Conservation (phyloP, 2,329 filamentous ascomycete species). For the Neonectria hederae region DNA sequence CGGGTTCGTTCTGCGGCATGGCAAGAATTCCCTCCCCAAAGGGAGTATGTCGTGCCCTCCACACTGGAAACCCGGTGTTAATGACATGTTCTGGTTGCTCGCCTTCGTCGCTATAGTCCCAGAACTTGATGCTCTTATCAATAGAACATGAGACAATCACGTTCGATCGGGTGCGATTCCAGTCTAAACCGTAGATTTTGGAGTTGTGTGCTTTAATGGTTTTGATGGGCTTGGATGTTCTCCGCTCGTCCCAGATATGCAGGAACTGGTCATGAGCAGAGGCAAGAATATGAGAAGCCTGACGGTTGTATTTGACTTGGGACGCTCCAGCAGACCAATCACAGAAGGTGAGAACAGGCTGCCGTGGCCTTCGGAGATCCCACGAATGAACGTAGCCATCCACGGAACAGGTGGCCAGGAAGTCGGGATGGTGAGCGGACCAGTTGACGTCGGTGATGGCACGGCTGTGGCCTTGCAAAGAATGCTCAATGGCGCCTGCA, state of each 20-base stretch:
- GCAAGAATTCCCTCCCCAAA: slow-evolving; percentile 87
- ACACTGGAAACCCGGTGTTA: slow-evolving; percentile 84
- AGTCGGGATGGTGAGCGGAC: slow-evolving; percentile 89
- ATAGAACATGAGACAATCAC: slow-evolving; percentile 88
- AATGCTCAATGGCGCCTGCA: slow-evolving; percentile 81
- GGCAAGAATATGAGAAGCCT: slow-evolving; percentile 85
- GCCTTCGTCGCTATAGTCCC: slow-evolving; percentile 75
- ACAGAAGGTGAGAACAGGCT: slow-evolving; percentile 82
- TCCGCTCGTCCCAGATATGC: slow-evolving; percentile 89
- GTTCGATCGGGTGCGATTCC: slow-evolving; percentile 80
- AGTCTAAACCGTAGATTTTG: slow-evolving; percentile 95
- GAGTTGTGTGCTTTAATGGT: slow-evolving; percentile 90
- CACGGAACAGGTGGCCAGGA: slow-evolving; percentile 89
- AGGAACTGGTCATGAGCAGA: slow-evolving; percentile 90
- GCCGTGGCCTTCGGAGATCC: slow-evolving; percentile 80
- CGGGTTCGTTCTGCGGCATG: slow-evolving; percentile 91
- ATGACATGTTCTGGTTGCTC: slow-evolving; percentile 80
- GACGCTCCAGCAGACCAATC: slow-evolving; percentile 95
- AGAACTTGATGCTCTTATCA: slow-evolving; percentile 92
- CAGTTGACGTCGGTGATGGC: slow-evolving; percentile 98
- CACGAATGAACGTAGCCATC: slow-evolving; percentile 94
- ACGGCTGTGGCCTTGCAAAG: slow-evolving; percentile 81
- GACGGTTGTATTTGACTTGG: slow-evolving; percentile 94
- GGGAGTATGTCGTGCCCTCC: slow-evolving; percentile 89
- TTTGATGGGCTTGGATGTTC: slow-evolving; percentile 78